Evolutionary conservation across 2,329 filamentous ascomycete species (phyloP).

Genomic region (Aspergillus proliferans): DNA sequence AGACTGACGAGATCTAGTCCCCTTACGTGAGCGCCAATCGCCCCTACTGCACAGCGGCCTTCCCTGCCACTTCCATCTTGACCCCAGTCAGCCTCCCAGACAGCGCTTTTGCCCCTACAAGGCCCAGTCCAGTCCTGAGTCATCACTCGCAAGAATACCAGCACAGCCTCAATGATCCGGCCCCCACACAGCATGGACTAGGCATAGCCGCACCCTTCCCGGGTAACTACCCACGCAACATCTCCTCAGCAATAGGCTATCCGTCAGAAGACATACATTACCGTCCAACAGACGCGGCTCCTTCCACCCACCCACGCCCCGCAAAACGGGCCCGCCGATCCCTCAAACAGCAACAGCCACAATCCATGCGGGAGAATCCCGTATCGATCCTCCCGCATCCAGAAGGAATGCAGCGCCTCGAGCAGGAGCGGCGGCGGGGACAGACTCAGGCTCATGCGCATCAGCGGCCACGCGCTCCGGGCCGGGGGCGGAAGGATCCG

Average conservation of each 20-base stretch:
- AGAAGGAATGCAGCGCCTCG: constrained; percentile 32
- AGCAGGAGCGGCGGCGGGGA: constrained; percentile 28
- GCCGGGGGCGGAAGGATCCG: constrained; percentile 30
- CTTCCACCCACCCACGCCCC: constrained; percentile 19
- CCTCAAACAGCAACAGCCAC: constrained; percentile 15
- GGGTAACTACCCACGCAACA: constrained; percentile 23
- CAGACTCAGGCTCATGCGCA: constrained; percentile 20
- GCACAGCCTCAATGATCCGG: constrained; percentile 25
- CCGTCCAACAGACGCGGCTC: constrained; percentile 13
- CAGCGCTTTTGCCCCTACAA: constrained; percentile 23
- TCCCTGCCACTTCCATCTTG: constrained; percentile 23
- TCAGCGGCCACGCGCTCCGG: constrained; percentile 24
- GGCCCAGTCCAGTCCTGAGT: constrained; percentile 30
- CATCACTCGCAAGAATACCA: constrained; percentile 34
- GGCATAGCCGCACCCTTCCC: constrained; percentile 33
- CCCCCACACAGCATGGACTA: constrained; percentile 27
- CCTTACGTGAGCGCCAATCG: constrained; percentile 22
- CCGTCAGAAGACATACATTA: constrained; percentile 16
- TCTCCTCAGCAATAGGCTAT: constrained; percentile 21
- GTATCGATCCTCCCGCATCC: constrained; percentile 36
- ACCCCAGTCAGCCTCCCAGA: constrained; percentile 37
- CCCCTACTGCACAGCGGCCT: constrained; percentile 29
- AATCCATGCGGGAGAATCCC: constrained; percentile 21
- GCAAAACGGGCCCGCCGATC: constrained; percentile 20
- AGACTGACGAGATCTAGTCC: constrained; percentile 13